phyloP scores from a whole-genome alignment of 176 grass and related monocot species.

The Bromus sterilis region DNA sequence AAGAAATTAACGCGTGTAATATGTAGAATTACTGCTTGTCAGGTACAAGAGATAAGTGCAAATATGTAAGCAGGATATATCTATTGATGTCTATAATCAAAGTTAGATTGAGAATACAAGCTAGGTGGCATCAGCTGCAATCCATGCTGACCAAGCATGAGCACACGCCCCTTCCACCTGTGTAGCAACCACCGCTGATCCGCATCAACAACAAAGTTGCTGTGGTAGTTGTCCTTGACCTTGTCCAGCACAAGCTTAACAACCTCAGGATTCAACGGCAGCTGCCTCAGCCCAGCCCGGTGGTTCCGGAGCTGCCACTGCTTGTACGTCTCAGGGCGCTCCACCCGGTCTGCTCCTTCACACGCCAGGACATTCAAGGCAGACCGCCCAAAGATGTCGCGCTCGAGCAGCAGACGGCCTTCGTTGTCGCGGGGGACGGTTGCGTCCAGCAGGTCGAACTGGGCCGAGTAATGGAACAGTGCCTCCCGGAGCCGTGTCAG shows the following conservation, averaged over 20 bases:
- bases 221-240: slow-evolving; percentile 39
- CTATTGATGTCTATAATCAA: not conserved
- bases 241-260: slow-evolving; percentile 22
- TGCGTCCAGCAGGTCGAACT: slow-evolving; percentile 9
- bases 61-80: not conserved
- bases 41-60: not conserved
- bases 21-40: not conserved
- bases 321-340: slow-evolving; percentile 41
- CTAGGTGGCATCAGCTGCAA: not conserved
- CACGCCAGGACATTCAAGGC: slow-evolving; percentile 24
- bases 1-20: not conserved
- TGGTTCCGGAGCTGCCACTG: slow-evolving; percentile 25
- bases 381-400: not conserved
- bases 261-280: slow-evolving; percentile 22
- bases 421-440: not conserved
- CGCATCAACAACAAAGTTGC: slow-evolving; percentile 36
- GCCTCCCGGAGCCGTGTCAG: slow-evolving; percentile 23
- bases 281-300: slow-evolving; percentile 18
- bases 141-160: slow-evolving; percentile 33
- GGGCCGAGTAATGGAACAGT: not conserved
- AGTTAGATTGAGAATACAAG: not conserved
- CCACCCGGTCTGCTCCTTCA: slow-evolving; percentile 36
- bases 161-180: slow-evolving; percentile 39
- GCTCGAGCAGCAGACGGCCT: slow-evolving; percentile 1
- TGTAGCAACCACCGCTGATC: slow-evolving; percentile 38